phyloP scores from a whole-genome alignment of 1,139 yeast species.

The Blastobotrys apis region DNA sequence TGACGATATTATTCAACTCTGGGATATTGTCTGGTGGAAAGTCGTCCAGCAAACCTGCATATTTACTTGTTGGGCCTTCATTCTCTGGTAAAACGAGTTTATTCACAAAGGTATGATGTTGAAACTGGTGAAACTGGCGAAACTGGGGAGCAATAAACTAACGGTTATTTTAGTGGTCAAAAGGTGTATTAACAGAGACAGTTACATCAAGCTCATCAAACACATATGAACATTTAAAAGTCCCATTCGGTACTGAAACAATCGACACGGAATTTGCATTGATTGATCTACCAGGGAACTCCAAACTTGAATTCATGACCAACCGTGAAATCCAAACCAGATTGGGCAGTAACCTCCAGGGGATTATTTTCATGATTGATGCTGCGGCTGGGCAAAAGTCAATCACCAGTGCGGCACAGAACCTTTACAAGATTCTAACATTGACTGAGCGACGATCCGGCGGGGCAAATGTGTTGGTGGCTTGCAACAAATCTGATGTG shows the following conservation, averaged over 20 bases:
- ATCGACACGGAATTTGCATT: conserved; percentile 39
- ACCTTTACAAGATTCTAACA: conserved; percentile 31
- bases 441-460: conserved; percentile 32
- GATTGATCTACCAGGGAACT: conserved; percentile 83
- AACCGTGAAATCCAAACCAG: conserved; percentile 18
- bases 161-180: conserved; percentile 23
- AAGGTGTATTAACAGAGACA: conserved; percentile 33
- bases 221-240: conserved; percentile 32
- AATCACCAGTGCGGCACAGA: conserved; percentile 32
- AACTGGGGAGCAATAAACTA: not conserved
- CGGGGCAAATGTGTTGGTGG: conserved; percentile 69
- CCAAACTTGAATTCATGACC: conserved; percentile 51
- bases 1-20: conserved; percentile 14
- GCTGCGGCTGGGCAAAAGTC: conserved; percentile 34
- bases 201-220: conserved; percentile 49
- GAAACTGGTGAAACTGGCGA: conserved; percentile 4
- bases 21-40: conserved; percentile 14
- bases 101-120: conserved; percentile 37
- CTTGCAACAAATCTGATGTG: conserved; percentile 48
- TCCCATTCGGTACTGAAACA: conserved; percentile 34
- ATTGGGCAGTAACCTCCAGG: conserved; percentile 44
- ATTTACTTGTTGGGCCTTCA: conserved; percentile 68
- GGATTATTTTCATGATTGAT: conserved; percentile 64
- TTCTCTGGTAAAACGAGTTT: conserved; percentile 74
- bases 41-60: conserved; percentile 47